These are phyloP conservation scores for Botryobasidium botryosum DNA, from an alignment of 768 basidiomycete species.

Conservation along the genomic window DNA sequence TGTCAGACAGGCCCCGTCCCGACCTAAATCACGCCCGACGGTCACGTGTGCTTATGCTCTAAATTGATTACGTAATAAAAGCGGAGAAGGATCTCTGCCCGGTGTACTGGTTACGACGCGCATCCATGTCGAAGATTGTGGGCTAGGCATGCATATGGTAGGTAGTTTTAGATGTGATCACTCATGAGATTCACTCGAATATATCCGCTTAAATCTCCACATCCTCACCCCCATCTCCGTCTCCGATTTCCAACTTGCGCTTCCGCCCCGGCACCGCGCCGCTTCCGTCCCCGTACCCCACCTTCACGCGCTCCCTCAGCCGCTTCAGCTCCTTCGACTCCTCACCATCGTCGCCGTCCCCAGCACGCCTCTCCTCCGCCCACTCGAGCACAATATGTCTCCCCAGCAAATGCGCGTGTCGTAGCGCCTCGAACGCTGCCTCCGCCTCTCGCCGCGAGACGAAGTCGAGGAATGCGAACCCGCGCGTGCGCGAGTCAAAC, in stretches of 20 bases:
- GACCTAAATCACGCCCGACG: too few species aligned
- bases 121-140: too few species aligned
- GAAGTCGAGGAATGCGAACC: conserved; percentile 96
- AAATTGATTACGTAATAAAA: too few species aligned
- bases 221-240: conserved; percentile 21
- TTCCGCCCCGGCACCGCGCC: conserved; percentile 57
- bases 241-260: conserved; percentile 45
- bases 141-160: too few species aligned
- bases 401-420: conserved; percentile 91
- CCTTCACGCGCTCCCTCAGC: conserved; percentile 62
- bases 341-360: conserved; percentile 37
- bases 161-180: too few species aligned
- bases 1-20: too few species aligned
- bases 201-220: conserved; percentile 14
- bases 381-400: conserved; percentile 90
- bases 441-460: conserved; percentile 78
- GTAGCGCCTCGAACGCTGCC: conserved; percentile 67
- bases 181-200: too few species aligned
- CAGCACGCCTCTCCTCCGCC: conserved; percentile 62
- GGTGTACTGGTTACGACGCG: too few species aligned
- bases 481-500: conserved; percentile 74
- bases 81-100: too few species aligned
- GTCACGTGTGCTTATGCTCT: too few species aligned
- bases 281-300: conserved; percentile 49
- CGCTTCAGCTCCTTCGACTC: too few species aligned